phyloP scores from a whole-genome alignment of 805 yeast genomes.

The Myxozyma udenii region DNA sequence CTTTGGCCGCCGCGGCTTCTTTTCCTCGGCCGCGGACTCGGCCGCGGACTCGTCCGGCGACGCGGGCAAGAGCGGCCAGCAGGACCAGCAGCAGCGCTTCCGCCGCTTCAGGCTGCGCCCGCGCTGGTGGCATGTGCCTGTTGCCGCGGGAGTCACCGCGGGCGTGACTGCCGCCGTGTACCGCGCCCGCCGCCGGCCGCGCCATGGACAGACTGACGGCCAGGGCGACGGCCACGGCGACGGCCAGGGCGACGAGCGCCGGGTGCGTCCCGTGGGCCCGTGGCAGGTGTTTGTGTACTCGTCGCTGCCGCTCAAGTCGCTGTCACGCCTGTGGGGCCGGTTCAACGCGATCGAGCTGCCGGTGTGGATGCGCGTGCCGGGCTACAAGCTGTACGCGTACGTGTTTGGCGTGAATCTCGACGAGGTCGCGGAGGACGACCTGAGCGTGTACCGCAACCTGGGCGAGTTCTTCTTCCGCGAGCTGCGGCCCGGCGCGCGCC shows the following conservation, averaged over 20 bases:
- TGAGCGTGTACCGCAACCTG: slow-evolving; percentile 69
- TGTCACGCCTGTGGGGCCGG: slow-evolving; percentile 93
- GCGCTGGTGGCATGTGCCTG: slow-evolving; percentile 31
- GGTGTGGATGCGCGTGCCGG: slow-evolving; percentile 78
- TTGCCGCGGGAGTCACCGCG: slow-evolving; percentile 27
- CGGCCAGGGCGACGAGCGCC: background rate
- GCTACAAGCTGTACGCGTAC: slow-evolving; percentile 71
- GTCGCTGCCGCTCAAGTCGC: slow-evolving; percentile 83
- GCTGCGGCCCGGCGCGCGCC: slow-evolving; percentile 73
- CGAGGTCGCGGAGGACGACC: slow-evolving; percentile 82
- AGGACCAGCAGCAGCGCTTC: slow-evolving; percentile 16
- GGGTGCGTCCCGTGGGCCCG: slow-evolving; percentile 62
- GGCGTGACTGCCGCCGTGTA: slow-evolving; percentile 14
- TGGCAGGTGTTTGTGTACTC: slow-evolving; percentile 90
- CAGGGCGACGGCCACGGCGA: background rate
- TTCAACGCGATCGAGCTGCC: slow-evolving; percentile 82
- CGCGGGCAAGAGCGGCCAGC: background rate
- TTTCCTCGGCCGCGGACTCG: slow-evolving; percentile 3
- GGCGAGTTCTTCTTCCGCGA: slow-evolving; percentile 89
- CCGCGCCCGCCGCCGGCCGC: background rate
- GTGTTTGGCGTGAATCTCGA: slow-evolving; percentile 84
- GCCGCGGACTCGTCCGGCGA: background rate
- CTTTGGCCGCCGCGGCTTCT: slow-evolving; percentile 19
- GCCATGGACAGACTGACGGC: slow-evolving; percentile 1
- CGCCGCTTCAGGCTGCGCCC: slow-evolving; percentile 17